Percentiles rank a stretch among this genome's conserved stretches.
Conservation (phyloP, 2,329 filamentous ascomycete species). For the Trichoderma sp. region DNA sequence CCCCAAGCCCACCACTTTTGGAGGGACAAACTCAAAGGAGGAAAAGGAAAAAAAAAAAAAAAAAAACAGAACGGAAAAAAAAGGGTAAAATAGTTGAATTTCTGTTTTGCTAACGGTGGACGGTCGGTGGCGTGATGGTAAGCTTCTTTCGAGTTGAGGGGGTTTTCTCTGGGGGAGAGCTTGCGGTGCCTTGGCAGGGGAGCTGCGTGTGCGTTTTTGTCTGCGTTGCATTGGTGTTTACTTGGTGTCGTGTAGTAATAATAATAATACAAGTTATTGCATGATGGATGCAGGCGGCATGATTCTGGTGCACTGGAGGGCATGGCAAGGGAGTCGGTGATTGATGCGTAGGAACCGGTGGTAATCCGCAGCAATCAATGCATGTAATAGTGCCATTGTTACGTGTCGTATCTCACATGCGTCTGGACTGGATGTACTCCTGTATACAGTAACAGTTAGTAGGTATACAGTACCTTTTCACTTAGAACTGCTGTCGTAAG, state of each 20-base stretch:
- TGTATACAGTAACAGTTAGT: too few relatives aligned
- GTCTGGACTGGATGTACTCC: background rate
- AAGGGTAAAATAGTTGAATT: too few relatives aligned
- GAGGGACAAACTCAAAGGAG: background rate
- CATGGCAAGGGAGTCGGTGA: background rate
- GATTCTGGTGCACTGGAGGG: background rate
- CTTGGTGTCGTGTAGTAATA: too few relatives aligned
- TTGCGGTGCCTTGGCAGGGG: background rate
- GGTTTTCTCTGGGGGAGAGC: background rate
- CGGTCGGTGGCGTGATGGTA: background rate
- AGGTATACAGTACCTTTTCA: too few relatives aligned
- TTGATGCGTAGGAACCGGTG: background rate
- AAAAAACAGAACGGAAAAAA: background rate
- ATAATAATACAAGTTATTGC: background rate
- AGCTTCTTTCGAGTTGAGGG: background rate
- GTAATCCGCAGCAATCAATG: background rate
- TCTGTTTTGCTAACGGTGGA: background rate
- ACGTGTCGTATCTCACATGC: constrained; percentile 6
- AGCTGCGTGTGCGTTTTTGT: background rate
- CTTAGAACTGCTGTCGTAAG: too few relatives aligned
- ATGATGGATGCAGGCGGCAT: background rate
- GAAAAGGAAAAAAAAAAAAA: background rate
- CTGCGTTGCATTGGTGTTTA: background rate
- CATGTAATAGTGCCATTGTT: background rate
- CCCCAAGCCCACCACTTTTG: background rate